Conservation (phyloP, 495 filamentous ascomycete species). For the Bacidia rubella region DNA sequence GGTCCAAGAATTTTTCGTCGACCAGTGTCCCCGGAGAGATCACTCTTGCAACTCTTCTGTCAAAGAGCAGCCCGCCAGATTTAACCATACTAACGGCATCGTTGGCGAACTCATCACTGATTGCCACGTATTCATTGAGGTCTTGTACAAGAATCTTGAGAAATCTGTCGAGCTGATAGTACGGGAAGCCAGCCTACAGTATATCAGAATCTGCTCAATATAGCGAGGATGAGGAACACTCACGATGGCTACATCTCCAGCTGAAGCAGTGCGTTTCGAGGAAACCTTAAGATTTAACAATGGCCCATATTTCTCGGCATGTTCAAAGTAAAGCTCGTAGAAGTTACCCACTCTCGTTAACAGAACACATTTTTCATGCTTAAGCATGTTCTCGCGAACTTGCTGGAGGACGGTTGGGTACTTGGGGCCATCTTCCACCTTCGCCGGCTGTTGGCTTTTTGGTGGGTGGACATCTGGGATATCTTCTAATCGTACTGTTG, state of each 20-base stretch:
- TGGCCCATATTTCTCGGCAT: constrained; percentile 78
- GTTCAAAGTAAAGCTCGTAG: constrained; percentile 75
- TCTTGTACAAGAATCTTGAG: constrained; percentile 89
- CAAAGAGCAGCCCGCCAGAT: constrained; percentile 64
- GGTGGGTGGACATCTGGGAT: constrained; percentile 46
- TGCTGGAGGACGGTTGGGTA: constrained; percentile 86
- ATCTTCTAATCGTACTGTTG: constrained; percentile 46
- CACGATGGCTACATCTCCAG: constrained; percentile 70
- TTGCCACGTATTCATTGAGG: constrained; percentile 75
- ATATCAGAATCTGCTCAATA: constrained; percentile 3
- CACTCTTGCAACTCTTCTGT: constrained; percentile 70
- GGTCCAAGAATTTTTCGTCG: constrained; percentile 93
- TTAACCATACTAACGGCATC: constrained; percentile 50
- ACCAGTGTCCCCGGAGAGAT: constrained; percentile 91
- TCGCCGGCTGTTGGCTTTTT: constrained; percentile 30
- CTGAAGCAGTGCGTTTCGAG: constrained; percentile 54
- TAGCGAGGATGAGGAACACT: not conserved
- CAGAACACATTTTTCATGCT: constrained; percentile 76
- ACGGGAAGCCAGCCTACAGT: constrained; percentile 72
- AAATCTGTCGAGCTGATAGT: constrained; percentile 80
- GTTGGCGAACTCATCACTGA: constrained; percentile 82
- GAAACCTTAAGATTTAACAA: constrained; percentile 79
- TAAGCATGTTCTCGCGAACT: constrained; percentile 78
- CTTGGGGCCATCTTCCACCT: constrained; percentile 37
- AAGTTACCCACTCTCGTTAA: constrained; percentile 87